Evolutionary conservation across 2,329 filamentous ascomycete species (phyloP).

Genomic region (Verticillium zaregamsianum): DNA sequence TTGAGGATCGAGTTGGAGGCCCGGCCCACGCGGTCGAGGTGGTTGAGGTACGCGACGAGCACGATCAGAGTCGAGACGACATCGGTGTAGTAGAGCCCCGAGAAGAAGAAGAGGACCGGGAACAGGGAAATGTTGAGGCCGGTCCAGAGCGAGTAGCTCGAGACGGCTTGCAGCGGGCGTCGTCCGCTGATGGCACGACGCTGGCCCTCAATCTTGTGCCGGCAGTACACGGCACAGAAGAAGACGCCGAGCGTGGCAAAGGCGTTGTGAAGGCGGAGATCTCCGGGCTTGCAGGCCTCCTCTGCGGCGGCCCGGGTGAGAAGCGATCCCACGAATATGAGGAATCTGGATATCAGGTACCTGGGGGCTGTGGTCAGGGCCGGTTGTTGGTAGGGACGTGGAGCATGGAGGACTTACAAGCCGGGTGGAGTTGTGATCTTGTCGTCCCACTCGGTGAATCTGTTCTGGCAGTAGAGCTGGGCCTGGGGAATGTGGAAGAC

Average conservation of each 20-base stretch:
- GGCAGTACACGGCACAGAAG: conserved; percentile 45
- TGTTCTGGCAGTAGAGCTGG: conserved; percentile 75
- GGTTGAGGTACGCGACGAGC: conserved; percentile 61
- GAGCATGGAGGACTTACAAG: conserved; percentile 45
- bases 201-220: conserved; percentile 44
- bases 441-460: conserved; percentile 80
- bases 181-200: conserved; percentile 18
- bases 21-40: conserved; percentile 39
- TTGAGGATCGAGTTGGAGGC: conserved; percentile 27
- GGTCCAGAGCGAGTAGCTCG: conserved; percentile 49
- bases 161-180: conserved; percentile 19
- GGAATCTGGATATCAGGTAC: conserved; percentile 39
- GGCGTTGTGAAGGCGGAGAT: conserved; percentile 38
- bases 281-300: not conserved
- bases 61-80: conserved; percentile 76
- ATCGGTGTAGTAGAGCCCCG: conserved; percentile 92
- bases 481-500: conserved; percentile 89
- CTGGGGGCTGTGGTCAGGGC: conserved; percentile 20
- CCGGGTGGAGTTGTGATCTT: conserved; percentile 97
- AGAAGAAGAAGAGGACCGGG: conserved; percentile 93
- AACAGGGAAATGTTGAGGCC: conserved; percentile 81
- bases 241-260: conserved; percentile 37
- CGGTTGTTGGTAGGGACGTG: no score
- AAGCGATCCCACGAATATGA: not conserved
- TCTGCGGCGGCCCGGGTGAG: not conserved